These are phyloP conservation scores for Metschnikowia koreensis DNA, from an alignment of 805 yeast species.

Conservation along the genomic window DNA sequence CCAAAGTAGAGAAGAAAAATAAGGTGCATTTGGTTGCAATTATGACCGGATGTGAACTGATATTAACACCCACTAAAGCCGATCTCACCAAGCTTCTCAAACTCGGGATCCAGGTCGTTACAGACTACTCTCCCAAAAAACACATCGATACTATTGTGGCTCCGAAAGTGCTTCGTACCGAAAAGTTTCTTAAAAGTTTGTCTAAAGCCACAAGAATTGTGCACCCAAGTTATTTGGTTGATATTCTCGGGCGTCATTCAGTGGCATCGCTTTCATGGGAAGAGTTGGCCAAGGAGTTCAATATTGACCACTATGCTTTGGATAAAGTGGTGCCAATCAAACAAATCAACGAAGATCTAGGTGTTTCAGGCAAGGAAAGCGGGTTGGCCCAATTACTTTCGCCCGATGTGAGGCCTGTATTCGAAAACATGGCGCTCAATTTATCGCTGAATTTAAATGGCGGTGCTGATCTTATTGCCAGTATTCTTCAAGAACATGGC, in stretches of 20 bases:
- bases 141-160: conserved; percentile 58
- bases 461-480: conserved; percentile 52
- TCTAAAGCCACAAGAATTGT: conserved; percentile 54
- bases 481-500: conserved; percentile 64
- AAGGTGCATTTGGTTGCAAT: conserved; percentile 47
- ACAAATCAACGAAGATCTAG: conserved; percentile 34
- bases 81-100: conserved; percentile 44
- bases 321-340: conserved; percentile 31
- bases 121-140: conserved; percentile 40
- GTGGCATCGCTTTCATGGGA: conserved; percentile 24
- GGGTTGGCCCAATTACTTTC: conserved; percentile 11
- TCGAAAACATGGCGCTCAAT: conserved; percentile 49
- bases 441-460: conserved; percentile 60
- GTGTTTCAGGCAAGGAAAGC: conserved; percentile 17
- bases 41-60: conserved; percentile 64
- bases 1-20: conserved; percentile 16
- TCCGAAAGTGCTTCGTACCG: conserved; percentile 81
- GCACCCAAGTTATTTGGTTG: conserved; percentile 47
- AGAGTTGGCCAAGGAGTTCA: conserved; percentile 20
- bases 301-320: conserved; percentile 31
- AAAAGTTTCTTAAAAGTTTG: conserved; percentile 74
- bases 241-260: conserved; percentile 27
- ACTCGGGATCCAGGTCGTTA: conserved; percentile 57
- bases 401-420: conserved; percentile 28
- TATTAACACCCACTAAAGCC: conserved; percentile 33